Base-by-base conservation (phyloP, 169 alveolate species). In the Plasmodium sp. region DNA sequence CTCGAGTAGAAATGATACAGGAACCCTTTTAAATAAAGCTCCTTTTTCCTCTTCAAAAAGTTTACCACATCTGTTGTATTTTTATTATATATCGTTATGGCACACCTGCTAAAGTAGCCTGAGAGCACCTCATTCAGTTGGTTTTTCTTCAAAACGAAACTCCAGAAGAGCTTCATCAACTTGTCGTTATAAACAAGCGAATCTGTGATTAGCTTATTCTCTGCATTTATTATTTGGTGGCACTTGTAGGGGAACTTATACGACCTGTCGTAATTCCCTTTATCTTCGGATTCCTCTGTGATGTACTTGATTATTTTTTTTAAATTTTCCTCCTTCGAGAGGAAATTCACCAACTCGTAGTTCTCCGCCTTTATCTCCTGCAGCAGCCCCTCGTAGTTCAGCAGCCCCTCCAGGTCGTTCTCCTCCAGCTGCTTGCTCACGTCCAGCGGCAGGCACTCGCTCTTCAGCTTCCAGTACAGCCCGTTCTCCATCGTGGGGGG, bases 61-160 rank as follows among this genome's bases (percentile, higher is more conserved):
- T 86, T 74, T 48, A 86, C 93, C 22, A 86, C 86, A 7, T 86
- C 93, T 77, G 79, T 74, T 18, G 93, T 75, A 86, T 86, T 71
- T 74, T 86, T 86, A 77, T 86, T 86, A 77, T 86, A 86, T 9
- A 86, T 86, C 9, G 86, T 43, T 75, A 86, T 86, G 33, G 93
- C 93, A 77, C 93, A 86, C 9, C 93, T 36, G 81, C 93, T 86
- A 86, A 86, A 86, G 43, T 86, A 86, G 3, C 93, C 93, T 2
- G 93, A 71, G 14, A 86, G 27, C 2, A 86, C 93, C 77, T 86
- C 93, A 71, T 86, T 86, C n/a, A 86, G 67, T 86, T 86, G 93
- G n/a, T 77, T 36, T 56, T 86, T 86, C 31, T 75, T 86, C 18
- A 86, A 39, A 9, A 86, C 67, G 22, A 86, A 86, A 16, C 34